These are phyloP conservation scores for Spergularia marina DNA, from an alignment of 148 eudicot genomes.

Conservation along the genomic window DNA sequence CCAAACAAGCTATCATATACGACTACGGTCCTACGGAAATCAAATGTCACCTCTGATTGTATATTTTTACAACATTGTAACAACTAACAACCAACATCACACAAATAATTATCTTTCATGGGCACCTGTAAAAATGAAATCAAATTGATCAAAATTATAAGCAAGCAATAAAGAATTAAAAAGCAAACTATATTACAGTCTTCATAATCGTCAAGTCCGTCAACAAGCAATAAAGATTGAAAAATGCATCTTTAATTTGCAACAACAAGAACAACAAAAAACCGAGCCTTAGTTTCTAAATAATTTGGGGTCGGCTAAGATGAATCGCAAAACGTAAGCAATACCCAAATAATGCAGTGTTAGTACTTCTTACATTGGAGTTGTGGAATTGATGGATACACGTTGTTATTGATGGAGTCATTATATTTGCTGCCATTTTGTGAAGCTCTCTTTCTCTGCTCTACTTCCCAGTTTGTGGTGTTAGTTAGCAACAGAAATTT, in stretches of 20 bases:
- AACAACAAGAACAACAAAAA: no score
- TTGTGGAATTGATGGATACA: conserved; percentile 5
- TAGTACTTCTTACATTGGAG: conserved; percentile 21
- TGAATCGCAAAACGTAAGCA: no score
- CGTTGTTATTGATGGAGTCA: conserved; percentile 1
- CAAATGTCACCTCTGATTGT: not conserved
- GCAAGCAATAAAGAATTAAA: not conserved
- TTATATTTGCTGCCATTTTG: conserved; percentile 12
- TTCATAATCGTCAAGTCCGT: not conserved
- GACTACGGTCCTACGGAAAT: not conserved
- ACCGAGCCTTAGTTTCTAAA: no score
- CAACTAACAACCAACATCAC: no score
- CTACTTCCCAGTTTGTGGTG: no score
- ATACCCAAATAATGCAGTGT: no score
- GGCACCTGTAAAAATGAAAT: not conserved
- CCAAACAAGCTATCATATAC: not conserved
- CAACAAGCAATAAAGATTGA: conserved; percentile 6
- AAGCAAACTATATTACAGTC: not conserved
- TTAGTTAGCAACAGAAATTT: no score
- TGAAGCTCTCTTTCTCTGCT: no score
- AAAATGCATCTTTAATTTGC: not conserved
- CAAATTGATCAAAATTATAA: not conserved
- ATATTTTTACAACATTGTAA: not conserved
- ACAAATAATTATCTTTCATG: not conserved
- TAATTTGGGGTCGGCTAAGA: no score